Evolutionary conservation across 345 rosid genomes (phyloP).

Genomic region (Salix koriyanagi): DNA sequence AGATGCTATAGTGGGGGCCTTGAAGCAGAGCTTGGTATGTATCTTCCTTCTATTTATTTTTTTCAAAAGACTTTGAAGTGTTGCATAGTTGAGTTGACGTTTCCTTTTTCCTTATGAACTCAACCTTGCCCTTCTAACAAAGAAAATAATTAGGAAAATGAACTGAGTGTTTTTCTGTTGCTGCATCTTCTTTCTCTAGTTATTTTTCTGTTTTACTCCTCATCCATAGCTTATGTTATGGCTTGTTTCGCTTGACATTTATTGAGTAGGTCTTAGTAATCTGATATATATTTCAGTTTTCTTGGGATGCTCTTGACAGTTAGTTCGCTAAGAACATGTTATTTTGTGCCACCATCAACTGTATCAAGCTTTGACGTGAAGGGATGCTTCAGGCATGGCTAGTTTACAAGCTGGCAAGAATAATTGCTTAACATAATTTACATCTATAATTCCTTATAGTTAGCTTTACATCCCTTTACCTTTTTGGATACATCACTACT

Average conservation of each 20-base stretch:
- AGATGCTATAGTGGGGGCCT: slow-evolving; percentile 86
- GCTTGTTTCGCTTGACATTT: background rate
- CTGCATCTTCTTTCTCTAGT: background rate
- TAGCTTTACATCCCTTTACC: background rate
- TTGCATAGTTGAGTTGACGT: background rate
- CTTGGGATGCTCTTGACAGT: background rate
- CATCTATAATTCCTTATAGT: background rate
- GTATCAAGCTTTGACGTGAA: background rate
- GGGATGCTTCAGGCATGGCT: background rate
- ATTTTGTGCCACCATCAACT: background rate
- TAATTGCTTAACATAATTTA: background rate
- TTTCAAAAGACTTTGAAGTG: background rate
- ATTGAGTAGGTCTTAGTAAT: background rate
- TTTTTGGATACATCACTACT: background rate
- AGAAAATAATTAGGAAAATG: background rate
- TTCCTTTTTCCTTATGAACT: background rate
- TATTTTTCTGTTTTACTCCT: background rate
- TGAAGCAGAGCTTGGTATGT: slow-evolving; percentile 90
- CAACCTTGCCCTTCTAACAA: background rate
- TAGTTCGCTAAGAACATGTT: background rate
- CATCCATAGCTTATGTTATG: background rate
- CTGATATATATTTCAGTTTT: background rate
- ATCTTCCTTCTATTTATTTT: slow-evolving; percentile 9
- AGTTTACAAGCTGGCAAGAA: too few relatives aligned
- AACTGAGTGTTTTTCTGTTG: background rate